phyloP scores from a whole-genome alignment of 371 early-diverging fungal genomes.

The Haplosporangium sp. region DNA sequence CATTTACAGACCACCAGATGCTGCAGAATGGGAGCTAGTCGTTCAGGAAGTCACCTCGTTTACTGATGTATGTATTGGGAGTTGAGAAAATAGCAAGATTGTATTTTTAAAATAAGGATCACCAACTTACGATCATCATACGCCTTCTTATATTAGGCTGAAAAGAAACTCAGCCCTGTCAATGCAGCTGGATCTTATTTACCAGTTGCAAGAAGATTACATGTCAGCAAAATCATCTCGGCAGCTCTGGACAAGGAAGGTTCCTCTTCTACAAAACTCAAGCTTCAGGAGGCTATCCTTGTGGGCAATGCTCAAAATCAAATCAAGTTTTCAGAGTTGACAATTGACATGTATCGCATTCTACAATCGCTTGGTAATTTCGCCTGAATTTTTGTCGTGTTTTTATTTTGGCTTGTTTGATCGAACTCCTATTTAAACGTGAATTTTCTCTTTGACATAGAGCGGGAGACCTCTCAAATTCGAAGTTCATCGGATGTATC shows the following conservation, averaged over 20 bases:
- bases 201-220: conserved; percentile 73
- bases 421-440: not conserved
- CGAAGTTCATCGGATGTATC: conserved; percentile 15
- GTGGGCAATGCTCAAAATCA: conserved; percentile 93
- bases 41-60: conserved; percentile 91
- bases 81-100: not conserved
- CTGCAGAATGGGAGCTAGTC: conserved; percentile 94
- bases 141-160: conserved; percentile 64
- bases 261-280: conserved; percentile 55
- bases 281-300: conserved; percentile 92
- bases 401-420: not conserved
- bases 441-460: not conserved
- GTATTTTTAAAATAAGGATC: not conserved
- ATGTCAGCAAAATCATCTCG: conserved; percentile 61
- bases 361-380: conserved; percentile 84
- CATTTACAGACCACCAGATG: conserved; percentile 89
- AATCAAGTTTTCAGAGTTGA: conserved; percentile 96
- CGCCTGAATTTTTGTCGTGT: too few relatives aligned
- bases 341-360: conserved; percentile 96
- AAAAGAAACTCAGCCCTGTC: conserved; percentile 85
- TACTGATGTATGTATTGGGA: conserved; percentile 70
- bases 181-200: conserved; percentile 71
- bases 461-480: conserved; percentile 21
- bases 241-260: conserved; percentile 64
- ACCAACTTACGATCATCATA: not conserved